Conservation (phyloP, 1,284 basidiomycete genomes). For the Ceratobasidium sp. region DNA sequence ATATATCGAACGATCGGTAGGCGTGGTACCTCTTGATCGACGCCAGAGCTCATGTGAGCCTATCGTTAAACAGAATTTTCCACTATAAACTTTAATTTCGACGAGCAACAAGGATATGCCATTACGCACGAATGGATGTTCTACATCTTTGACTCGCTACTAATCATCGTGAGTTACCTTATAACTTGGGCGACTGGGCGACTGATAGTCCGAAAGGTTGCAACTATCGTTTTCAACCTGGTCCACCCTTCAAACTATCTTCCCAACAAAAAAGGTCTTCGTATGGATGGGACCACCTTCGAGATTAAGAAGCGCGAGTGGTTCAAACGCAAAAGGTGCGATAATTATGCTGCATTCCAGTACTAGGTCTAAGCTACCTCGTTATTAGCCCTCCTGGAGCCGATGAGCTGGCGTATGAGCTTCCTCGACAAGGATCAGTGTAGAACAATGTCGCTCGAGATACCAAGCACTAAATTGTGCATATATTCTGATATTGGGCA, state of each 20-base stretch:
- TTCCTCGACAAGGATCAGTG: not conserved
- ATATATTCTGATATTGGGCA: no score
- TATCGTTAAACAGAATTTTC: conserved; percentile 42
- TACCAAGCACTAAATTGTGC: no score
- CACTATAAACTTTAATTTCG: conserved; percentile 38
- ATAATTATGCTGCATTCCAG: not conserved
- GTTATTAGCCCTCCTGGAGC: not conserved
- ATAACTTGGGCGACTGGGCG: no score
- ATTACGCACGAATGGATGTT: conserved; percentile 43
- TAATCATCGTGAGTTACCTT: conserved; percentile 39
- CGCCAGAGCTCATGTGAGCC: no score
- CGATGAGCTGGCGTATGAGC: not conserved
- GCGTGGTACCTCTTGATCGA: no score
- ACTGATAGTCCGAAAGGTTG: no score
- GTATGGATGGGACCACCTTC: conserved; percentile 42
- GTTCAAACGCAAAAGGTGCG: conserved; percentile 28
- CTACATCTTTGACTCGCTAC: conserved; percentile 42
- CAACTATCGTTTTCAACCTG: conserved; percentile 35
- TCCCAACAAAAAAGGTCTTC: conserved; percentile 41
- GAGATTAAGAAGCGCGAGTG: conserved; percentile 35
- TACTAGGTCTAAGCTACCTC: not conserved
- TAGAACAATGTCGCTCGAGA: not conserved
- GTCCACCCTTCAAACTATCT: conserved; percentile 40
- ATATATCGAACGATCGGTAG: conserved; percentile 41
- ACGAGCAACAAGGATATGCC: conserved; percentile 40